These are phyloP conservation scores for Aspergillus tubingensis DNA, from an alignment of 2,329 filamentous ascomycete species.

Conservation along the genomic window DNA sequence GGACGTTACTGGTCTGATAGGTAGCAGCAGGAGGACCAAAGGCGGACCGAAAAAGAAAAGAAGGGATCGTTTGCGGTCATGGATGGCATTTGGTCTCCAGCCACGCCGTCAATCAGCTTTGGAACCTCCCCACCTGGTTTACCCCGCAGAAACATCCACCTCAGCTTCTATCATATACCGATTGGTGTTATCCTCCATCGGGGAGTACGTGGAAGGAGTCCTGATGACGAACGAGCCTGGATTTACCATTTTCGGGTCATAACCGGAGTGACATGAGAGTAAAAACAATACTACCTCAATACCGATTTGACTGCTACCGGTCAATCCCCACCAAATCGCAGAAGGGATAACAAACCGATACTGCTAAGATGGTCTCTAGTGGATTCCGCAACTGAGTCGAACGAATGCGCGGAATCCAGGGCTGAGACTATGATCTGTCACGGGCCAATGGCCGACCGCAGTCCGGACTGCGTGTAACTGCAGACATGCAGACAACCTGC, in stretches of 20 bases:
- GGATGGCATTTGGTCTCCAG: background rate
- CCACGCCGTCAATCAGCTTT: conserved; percentile 4
- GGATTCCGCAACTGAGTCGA: background rate
- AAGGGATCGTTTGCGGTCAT: background rate
- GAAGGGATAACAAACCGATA: too few relatives aligned
- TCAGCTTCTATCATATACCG: background rate
- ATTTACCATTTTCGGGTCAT: background rate
- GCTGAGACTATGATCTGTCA: conserved; percentile 7
- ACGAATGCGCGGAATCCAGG: background rate
- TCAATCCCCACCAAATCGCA: background rate
- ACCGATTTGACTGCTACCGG: background rate
- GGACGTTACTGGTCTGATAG: conserved; percentile 4
- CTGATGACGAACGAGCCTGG: background rate
- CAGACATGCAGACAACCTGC: conserved; percentile 4
- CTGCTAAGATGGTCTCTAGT: background rate
- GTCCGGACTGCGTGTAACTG: conserved; percentile 6
- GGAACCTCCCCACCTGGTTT: conserved; percentile 1
- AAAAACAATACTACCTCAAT: background rate
- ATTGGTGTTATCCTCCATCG: background rate
- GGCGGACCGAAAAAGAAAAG: background rate
- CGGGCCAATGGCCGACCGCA: conserved; percentile 3
- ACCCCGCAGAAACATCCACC: conserved; percentile 7
- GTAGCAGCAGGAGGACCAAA: background rate
- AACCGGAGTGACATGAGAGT: background rate
- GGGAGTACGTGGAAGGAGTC: background rate